phyloP scores from a whole-genome alignment of 345 rosid genomes.

The Dipteronia dyeriana region DNA sequence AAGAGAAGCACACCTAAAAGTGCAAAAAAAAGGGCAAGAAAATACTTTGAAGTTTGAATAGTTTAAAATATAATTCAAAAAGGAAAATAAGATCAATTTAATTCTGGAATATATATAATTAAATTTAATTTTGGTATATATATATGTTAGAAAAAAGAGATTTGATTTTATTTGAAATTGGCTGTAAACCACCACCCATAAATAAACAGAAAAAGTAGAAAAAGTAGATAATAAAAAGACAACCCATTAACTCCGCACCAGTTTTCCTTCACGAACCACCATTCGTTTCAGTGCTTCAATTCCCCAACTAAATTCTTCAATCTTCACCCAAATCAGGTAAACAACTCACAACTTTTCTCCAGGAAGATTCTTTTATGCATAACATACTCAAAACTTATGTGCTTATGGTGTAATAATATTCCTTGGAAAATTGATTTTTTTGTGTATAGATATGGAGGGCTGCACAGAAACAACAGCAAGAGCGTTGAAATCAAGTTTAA shows the following conservation, averaged over 20 bases:
- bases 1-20: too few species aligned
- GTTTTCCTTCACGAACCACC: conserved; percentile 45
- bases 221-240: conserved; percentile 20
- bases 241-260: conserved; percentile 46
- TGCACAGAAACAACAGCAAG: conserved; percentile 63
- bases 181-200: conserved; percentile 1
- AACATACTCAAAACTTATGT: background rate
- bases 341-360: background rate
- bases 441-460: conserved; percentile 35
- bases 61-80: too few species aligned
- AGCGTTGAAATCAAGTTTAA: conserved; percentile 60
- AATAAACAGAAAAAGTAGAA: background rate
- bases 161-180: background rate
- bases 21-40: too few species aligned
- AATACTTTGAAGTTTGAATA: too few species aligned
- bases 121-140: too few species aligned
- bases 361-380: background rate
- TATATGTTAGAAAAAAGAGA: background rate
- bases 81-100: too few species aligned
- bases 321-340: conserved; percentile 27
- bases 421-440: background rate
- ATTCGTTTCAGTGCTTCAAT: conserved; percentile 41
- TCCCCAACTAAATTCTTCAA: conserved; percentile 11
- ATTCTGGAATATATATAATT: too few species aligned
- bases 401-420: background rate